Evolutionary conservation across 176 grass and related monocot genomes (phyloP).

Genomic region (Thinopyrum elongatum): DNA sequence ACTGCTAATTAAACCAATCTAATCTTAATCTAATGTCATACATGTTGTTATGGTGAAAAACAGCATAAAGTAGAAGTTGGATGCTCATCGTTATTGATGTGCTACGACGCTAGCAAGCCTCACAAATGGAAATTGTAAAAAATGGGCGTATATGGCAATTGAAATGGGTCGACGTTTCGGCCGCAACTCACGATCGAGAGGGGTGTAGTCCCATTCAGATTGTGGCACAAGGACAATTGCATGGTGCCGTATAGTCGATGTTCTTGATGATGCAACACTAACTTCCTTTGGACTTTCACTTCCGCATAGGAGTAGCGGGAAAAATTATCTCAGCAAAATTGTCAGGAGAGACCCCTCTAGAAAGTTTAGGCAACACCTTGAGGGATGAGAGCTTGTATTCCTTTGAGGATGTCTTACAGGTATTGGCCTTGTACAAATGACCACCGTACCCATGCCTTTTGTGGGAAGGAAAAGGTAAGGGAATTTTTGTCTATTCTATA

Average conservation of each 20-base stretch:
- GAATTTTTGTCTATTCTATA: background rate
- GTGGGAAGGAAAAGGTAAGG: background rate
- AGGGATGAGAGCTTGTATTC: no score
- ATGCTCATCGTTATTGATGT: background rate
- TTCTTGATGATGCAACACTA: no score
- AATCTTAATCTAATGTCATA: background rate
- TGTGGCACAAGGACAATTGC: no score
- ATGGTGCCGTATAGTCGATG: no score
- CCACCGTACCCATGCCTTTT: background rate
- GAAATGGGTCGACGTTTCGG: background rate
- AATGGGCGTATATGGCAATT: background rate
- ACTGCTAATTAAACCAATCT: background rate
- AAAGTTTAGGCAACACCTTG: no score
- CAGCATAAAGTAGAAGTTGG: background rate
- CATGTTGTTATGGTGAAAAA: background rate
- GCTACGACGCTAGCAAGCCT: background rate
- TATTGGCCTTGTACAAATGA: background rate
- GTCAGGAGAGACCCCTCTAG: no score
- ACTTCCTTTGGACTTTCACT: no score
- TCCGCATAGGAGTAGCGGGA: no score
- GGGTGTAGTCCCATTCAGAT: background rate
- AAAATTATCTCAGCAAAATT: no score
- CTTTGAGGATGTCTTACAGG: background rate
- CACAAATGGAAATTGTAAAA: background rate
- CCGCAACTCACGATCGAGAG: background rate